These are phyloP conservation scores for Phytophthora brassicae DNA, from an alignment of 352 stramenopile species.

Conservation along the genomic window DNA sequence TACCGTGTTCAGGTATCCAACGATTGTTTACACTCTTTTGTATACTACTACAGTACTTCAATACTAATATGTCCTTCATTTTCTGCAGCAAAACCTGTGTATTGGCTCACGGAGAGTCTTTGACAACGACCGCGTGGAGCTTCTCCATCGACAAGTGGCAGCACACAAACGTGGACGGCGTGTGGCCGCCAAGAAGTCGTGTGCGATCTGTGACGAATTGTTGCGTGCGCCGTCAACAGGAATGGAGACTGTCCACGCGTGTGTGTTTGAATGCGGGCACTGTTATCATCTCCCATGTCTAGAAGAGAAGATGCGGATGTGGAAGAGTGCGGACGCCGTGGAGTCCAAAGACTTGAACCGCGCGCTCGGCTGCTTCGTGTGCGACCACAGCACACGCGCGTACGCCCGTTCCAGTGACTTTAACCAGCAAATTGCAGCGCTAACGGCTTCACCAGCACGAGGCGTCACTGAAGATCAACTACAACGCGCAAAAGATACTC, in stretches of 20 bases:
- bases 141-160: slow-evolving; percentile 65
- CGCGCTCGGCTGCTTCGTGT: slow-evolving; percentile 78
- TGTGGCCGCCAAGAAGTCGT: slow-evolving; percentile 59
- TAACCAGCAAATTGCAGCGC: slow-evolving; percentile 41
- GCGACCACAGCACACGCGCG: slow-evolving; percentile 72
- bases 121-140: slow-evolving; percentile 70
- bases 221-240: slow-evolving; percentile 49
- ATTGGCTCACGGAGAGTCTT: slow-evolving; percentile 77
- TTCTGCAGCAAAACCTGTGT: slow-evolving; percentile 76
- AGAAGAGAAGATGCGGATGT: slow-evolving; percentile 87
- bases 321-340: slow-evolving; percentile 67
- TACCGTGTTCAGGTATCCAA: slow-evolving; percentile 74
- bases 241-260: slow-evolving; percentile 62
- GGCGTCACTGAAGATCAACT: slow-evolving; percentile 73
- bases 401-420: slow-evolving; percentile 47
- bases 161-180: slow-evolving; percentile 63
- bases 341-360: slow-evolving; percentile 46
- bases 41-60: too few relatives aligned
- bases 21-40: background rate
- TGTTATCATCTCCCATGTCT: slow-evolving; percentile 81
- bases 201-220: slow-evolving; percentile 64
- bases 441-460: slow-evolving; percentile 37
- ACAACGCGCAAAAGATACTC: slow-evolving; percentile 70
- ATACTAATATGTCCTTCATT: background rate
- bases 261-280: slow-evolving; percentile 83